Evolutionary conservation across 345 rosid genomes (phyloP).

Genomic region (Linum usitatissimum): DNA sequence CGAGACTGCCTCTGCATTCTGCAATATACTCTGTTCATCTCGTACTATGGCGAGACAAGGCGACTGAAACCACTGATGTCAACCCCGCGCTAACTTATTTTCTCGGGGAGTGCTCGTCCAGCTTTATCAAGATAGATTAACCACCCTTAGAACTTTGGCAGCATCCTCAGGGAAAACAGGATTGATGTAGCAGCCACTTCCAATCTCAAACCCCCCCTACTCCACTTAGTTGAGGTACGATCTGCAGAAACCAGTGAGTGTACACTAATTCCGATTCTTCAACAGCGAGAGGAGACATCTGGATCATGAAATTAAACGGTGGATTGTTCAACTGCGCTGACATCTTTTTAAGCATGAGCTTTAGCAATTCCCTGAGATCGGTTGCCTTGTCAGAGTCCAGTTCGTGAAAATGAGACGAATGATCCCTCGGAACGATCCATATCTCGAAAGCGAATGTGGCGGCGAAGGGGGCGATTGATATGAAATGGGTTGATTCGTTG

Average conservation of each 20-base stretch:
- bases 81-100: too few relatives aligned
- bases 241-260: conserved; percentile 70
- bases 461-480: conserved; percentile 58
- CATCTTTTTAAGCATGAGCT: conserved; percentile 61
- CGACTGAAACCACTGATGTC: too few relatives aligned
- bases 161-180: conserved; percentile 87
- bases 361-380: conserved; percentile 63
- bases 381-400: conserved; percentile 48
- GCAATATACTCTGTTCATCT: too few relatives aligned
- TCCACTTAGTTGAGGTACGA: conserved; percentile 55
- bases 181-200: conserved; percentile 74
- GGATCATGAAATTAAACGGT: conserved; percentile 81
- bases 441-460: conserved; percentile 67
- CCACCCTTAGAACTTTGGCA: conserved; percentile 58
- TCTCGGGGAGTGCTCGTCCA: not conserved
- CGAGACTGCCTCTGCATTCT: too few relatives aligned
- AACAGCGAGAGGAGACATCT: conserved; percentile 51
- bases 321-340: conserved; percentile 50
- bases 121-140: conserved; percentile 8
- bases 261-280: conserved; percentile 31
- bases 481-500: conserved; percentile 45
- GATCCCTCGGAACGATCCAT: conserved; percentile 68
- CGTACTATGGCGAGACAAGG: too few relatives aligned
- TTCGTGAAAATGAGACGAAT: conserved; percentile 61
- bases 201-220: conserved; percentile 80